phyloP scores from a whole-genome alignment of 306 rosid genomes.

The Acmispon strigosus region DNA sequence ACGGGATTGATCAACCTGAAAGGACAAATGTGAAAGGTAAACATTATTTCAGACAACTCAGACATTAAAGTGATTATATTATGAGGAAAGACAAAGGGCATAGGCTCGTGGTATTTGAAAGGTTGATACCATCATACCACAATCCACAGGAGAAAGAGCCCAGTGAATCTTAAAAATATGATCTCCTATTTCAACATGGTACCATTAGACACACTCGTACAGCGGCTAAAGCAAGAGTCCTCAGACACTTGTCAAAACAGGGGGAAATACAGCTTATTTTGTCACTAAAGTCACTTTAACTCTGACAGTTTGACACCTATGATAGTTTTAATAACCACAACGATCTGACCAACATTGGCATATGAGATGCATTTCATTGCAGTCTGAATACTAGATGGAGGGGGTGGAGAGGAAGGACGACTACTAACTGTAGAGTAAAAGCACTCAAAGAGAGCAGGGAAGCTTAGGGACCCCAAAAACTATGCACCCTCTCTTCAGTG shows the following conservation, averaged over 20 bases:
- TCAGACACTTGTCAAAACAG: neutral
- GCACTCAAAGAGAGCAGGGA: neutral
- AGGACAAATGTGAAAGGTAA: conserved; percentile 19
- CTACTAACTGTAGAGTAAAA: neutral
- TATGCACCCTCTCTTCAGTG: neutral
- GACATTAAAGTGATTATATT: neutral
- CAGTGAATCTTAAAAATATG: neutral
- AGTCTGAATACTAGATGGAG: neutral
- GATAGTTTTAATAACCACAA: neutral
- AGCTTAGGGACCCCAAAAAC: neutral
- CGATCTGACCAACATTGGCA: neutral
- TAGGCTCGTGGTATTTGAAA: neutral
- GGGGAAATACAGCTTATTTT: neutral
- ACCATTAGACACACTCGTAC: neutral
- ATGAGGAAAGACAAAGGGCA: neutral
- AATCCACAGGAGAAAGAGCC: neutral
- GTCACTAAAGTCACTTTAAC: neutral
- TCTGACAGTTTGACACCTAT: neutral
- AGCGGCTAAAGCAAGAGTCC: neutral
- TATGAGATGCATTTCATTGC: neutral
- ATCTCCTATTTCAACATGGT: too few species aligned
- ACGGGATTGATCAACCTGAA: conserved; percentile 98
- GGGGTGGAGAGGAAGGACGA: neutral
- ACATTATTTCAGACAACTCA: neutral
- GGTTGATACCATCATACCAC: neutral